These are phyloP conservation scores for Globomyces sp. DNA, from an alignment of 371 early-diverging fungal species.

Conservation along the genomic window DNA sequence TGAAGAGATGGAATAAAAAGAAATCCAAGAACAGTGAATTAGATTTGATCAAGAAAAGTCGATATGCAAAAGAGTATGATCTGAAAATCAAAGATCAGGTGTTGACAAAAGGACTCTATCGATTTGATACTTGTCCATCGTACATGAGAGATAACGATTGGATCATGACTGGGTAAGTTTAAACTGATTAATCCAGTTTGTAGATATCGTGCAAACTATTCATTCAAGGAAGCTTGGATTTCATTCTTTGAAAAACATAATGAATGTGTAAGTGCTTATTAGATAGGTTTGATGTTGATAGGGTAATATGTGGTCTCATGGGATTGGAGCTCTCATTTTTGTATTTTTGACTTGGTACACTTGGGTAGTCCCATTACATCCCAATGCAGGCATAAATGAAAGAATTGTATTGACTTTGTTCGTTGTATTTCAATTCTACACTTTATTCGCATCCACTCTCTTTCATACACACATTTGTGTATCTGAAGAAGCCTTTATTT, in stretches of 20 bases:
- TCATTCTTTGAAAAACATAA: conserved; percentile 37
- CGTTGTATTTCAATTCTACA: conserved; percentile 15
- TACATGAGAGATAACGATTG: conserved; percentile 26
- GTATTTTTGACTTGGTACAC: conserved; percentile 3
- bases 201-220: conserved; percentile 28
- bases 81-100: conserved; percentile 41
- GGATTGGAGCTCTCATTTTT: conserved; percentile 20
- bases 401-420: conserved; percentile 16
- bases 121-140: conserved; percentile 16
- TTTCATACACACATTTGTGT: conserved; percentile 32
- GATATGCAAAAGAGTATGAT: not conserved
- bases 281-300: not conserved
- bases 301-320: conserved; percentile 32
- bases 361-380: conserved; percentile 11
- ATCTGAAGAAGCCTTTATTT: conserved; percentile 20
- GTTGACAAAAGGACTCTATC: conserved; percentile 21
- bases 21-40: no score
- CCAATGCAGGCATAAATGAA: conserved; percentile 19
- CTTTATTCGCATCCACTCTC: conserved; percentile 20
- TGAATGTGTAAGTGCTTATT: conserved; percentile 22
- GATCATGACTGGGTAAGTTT: conserved; percentile 14
- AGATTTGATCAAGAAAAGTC: no score
- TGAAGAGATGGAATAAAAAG: not conserved
- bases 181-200: not conserved
- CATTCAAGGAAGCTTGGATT: conserved; percentile 27